phyloP scores from a whole-genome alignment of 2,329 filamentous ascomycete species.

The Orbilia javanica region DNA sequence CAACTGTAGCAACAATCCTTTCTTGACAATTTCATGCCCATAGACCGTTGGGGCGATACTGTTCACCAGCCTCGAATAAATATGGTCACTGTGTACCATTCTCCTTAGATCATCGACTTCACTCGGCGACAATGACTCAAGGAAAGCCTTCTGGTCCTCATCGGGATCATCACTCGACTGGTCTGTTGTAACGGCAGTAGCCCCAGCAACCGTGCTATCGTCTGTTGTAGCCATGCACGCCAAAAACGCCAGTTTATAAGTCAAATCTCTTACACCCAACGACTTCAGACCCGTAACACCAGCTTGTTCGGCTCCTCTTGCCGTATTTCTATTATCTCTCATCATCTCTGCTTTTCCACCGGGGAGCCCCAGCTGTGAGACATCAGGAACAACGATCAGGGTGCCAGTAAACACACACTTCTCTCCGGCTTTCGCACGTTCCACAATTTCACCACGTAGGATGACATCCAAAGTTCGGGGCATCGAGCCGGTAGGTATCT shows the following conservation, averaged over 20 bases:
- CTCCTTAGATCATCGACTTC: constrained; percentile 92
- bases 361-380: constrained; percentile 92
- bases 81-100: constrained; percentile 96
- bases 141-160: constrained; percentile 79
- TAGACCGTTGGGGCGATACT: constrained; percentile 97
- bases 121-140: constrained; percentile 83
- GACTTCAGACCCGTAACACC: constrained; percentile 91
- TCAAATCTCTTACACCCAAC: constrained; percentile 92
- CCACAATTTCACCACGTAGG: constrained; percentile 94
- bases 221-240: constrained; percentile 96
- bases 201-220: constrained; percentile 78
- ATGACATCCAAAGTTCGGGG: constrained; percentile 98
- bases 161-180: constrained; percentile 57
- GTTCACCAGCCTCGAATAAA: constrained; percentile 91
- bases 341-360: constrained; percentile 85
- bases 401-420: constrained; percentile 98
- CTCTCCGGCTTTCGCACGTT: constrained; percentile 95
- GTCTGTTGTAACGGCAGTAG: constrained; percentile 80
- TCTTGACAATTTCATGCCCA: constrained; percentile 97
- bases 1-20: constrained; percentile 90
- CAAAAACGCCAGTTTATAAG: constrained; percentile 95
- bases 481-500: constrained; percentile 99
- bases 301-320: constrained; percentile 72
- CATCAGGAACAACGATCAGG: constrained; percentile 94
- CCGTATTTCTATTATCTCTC: constrained; percentile 80